phyloP scores from a whole-genome alignment of 75 land plant genomes.

The Sequoia sempervirens region DNA sequence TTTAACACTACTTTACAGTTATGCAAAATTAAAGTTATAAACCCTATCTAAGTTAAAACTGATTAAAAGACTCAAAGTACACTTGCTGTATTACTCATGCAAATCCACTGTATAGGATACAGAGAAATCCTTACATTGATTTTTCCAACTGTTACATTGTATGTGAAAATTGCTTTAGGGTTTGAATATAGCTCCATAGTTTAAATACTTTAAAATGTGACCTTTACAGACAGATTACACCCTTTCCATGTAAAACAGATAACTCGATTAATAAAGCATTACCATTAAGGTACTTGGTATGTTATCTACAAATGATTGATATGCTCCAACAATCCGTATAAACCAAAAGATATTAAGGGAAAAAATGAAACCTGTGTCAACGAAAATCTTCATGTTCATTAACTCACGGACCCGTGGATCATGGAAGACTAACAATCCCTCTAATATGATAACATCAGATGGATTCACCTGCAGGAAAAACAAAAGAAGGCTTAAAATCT shows the following conservation, averaged over 20 bases:
- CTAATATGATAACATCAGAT: constrained; percentile 89
- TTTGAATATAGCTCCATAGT: not conserved
- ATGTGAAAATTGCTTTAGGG: not conserved
- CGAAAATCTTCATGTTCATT: constrained; percentile 97
- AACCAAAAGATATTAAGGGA: not conserved
- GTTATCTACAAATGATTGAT: not conserved
- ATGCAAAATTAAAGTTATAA: not conserved
- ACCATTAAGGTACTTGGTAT: not conserved
- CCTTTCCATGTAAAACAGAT: not conserved
- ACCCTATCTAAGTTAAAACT: not conserved
- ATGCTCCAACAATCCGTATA: not conserved
- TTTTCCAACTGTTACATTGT: not conserved
- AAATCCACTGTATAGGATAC: not conserved
- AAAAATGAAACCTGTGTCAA: constrained; percentile 78
- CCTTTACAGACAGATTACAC: not conserved
- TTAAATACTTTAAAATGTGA: not conserved
- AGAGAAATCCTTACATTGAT: not conserved
- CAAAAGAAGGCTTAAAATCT: not conserved
- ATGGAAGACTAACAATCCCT: constrained; percentile 88
- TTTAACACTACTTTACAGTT: not conserved
- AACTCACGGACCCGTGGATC: constrained; percentile 80
- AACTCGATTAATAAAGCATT: not conserved
- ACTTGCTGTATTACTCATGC: not conserved
- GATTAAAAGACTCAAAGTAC: not conserved
- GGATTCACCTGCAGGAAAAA: constrained; percentile 69